phyloP scores from a whole-genome alignment of 768 basidiomycete species.

The Naematelia encephala region DNA sequence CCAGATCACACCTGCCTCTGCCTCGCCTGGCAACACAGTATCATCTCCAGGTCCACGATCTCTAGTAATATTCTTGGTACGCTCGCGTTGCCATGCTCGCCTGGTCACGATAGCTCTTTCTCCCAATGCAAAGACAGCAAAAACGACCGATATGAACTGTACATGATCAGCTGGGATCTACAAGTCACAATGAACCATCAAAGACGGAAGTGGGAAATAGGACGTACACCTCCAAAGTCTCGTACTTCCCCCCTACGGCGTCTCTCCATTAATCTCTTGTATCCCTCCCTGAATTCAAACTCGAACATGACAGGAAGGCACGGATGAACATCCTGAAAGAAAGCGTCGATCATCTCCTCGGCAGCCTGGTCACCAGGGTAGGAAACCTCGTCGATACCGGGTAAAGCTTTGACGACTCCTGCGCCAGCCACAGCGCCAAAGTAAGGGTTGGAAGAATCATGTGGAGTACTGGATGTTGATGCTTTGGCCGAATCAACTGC shows the following conservation, averaged over 20 bases:
- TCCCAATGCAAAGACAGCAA: conserved; percentile 86
- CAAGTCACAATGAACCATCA: too few relatives aligned
- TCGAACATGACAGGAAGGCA: conserved; percentile 84
- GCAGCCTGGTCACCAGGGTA: conserved; percentile 28
- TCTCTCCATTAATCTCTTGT: conserved; percentile 67
- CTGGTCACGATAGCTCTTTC: conserved; percentile 63
- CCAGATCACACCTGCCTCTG: conserved; percentile 43
- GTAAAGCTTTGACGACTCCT: conserved; percentile 43
- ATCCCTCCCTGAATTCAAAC: conserved; percentile 71
- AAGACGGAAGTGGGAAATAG: background rate
- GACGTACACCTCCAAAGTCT: conserved; percentile 15
- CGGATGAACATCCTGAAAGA: conserved; percentile 83
- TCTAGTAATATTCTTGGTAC: conserved; percentile 52
- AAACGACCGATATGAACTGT: conserved; percentile 74
- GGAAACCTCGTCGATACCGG: conserved; percentile 36
- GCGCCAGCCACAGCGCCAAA: conserved; percentile 44
- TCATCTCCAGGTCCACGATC: conserved; percentile 61
- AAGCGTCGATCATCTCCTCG: conserved; percentile 65
- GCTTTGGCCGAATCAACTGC: background rate
- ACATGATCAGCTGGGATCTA: conserved; percentile 52
- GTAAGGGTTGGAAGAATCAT: conserved; percentile 30
- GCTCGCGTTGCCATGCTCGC: conserved; percentile 40
- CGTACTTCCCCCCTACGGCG: background rate
- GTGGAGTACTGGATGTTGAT: background rate
- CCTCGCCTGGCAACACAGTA: conserved; percentile 54